phyloP scores from a whole-genome alignment of 1,139 yeast species.

The Kurtzmaniella quercitrusa region DNA sequence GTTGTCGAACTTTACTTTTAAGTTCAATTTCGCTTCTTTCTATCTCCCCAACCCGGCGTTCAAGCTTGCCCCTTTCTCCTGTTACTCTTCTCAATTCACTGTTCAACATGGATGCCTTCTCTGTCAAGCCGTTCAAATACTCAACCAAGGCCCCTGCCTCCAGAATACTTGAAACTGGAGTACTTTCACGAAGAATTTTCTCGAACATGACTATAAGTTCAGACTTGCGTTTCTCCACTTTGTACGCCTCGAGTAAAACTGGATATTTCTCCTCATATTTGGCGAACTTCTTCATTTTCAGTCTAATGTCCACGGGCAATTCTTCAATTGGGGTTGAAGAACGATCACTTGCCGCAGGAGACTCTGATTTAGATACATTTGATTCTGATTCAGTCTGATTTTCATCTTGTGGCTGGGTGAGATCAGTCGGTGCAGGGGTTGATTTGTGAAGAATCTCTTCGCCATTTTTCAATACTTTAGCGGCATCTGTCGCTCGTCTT shows the following conservation, averaged over 20 bases:
- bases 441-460: slow-evolving; percentile 27
- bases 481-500: slow-evolving; percentile 6
- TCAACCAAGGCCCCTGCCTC: slow-evolving; percentile 71
- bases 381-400: slow-evolving; percentile 1
- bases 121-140: slow-evolving; percentile 60
- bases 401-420: slow-evolving; percentile 48
- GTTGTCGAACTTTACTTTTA: slow-evolving; percentile 34
- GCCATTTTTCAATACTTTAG: slow-evolving; percentile 32
- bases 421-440: slow-evolving; percentile 43
- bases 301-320: slow-evolving; percentile 51
- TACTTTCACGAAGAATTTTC: slow-evolving; percentile 66
- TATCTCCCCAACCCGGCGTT: slow-evolving; percentile 9
- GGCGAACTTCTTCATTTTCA: slow-evolving; percentile 70
- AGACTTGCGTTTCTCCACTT: slow-evolving; percentile 67
- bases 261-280: slow-evolving; percentile 93
- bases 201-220: slow-evolving; percentile 67
- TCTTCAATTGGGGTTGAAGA: slow-evolving; percentile 20
- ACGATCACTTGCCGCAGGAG: background rate
- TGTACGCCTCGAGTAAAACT: slow-evolving; percentile 73
- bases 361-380: background rate
- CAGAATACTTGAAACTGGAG: slow-evolving; percentile 73
- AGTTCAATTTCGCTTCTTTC: slow-evolving; percentile 12
- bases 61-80: slow-evolving; percentile 10
- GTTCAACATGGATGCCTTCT: slow-evolving; percentile 57
- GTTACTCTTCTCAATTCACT: slow-evolving; percentile 40